Base-by-base conservation (phyloP, 2,329 filamentous ascomycete species). In the Magnaporthiopsis rhizophila region DNA sequence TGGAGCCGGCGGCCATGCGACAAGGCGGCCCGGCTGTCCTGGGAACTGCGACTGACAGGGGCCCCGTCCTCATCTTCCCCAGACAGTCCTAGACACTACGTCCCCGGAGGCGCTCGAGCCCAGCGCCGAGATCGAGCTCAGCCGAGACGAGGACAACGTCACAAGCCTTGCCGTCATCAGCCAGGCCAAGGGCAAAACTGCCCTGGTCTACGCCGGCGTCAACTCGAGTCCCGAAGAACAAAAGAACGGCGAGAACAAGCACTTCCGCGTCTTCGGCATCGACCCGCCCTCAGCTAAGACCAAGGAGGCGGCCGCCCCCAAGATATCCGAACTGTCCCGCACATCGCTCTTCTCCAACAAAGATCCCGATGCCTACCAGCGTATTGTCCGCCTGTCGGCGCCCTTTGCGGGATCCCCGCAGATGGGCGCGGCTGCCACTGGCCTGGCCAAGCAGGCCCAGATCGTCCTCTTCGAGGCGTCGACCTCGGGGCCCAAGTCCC, bases 111-210 rank as follows among this genome's bases (percentile, higher is more conserved):
- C 87, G 61, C 78, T 91, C 62, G 53, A 58, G n/a, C 82, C 86
- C 67, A 79, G 89, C 69, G 85, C 87, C 68, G 90, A 96, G 69
- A 81, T 94, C 71, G 87, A 92, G 65, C 86, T 97, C 61, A 90
- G 90, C 67, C 84, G 86, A 69, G 86, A 93, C 72, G 93, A 97
- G 78, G 94, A 98, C 76, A 96, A 90, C 65, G 91, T 96, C 65
- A 92, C 89, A 68, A 93, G 90, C 64, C 81, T 97, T 62, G 91
- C 87, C 58, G 85, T 89, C 63, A 87, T 91, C 68, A 83, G 78
- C 4, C 61, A 56, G 72, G 83, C 71, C 75, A 84, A 79, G 76
- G 80, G 79, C 62, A 87, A 82, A 70, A 78, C 73, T 62, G 84
- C 84, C 7, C 73, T 84, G 58, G 77, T 86, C 9, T 87, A 90